Evolutionary conservation across 148 eudicot genomes (phyloP).

Genomic region (Tetragonia tetragonoides): DNA sequence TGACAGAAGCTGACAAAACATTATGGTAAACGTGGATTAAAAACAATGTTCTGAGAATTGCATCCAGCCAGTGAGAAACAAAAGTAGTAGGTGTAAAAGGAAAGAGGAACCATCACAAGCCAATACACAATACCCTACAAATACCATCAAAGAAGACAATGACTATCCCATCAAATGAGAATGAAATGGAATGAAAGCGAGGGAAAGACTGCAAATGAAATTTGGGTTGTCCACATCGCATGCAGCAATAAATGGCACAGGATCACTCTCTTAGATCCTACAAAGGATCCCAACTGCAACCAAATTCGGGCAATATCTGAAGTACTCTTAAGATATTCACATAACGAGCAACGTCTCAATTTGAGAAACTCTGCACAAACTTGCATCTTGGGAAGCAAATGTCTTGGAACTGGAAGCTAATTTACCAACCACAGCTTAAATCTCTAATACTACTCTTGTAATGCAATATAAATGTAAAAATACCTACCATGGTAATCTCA

Average conservation of each 20-base stretch:
- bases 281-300: background rate
- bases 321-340: background rate
- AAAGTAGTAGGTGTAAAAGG: background rate
- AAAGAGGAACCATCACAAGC: background rate
- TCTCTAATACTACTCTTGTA: background rate
- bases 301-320: background rate
- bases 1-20: conserved; percentile 55
- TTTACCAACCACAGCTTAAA: background rate
- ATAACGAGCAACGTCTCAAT: background rate
- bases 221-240: background rate
- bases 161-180: conserved; percentile 5
- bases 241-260: background rate
- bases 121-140: background rate
- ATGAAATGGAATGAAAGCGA: background rate
- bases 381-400: background rate
- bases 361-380: background rate
- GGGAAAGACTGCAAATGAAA: background rate
- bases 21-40: conserved; percentile 18
- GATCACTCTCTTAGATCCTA: background rate
- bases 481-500: background rate
- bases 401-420: no score
- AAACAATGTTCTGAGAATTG: background rate
- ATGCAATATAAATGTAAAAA: background rate
- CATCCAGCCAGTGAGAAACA: background rate
- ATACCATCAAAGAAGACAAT: background rate